A percentile compares a stretch with the other conserved stretches of the same genome.
Conservation (phyloP, 768 basidiomycete species). For the Lactarius quietus region DNA sequence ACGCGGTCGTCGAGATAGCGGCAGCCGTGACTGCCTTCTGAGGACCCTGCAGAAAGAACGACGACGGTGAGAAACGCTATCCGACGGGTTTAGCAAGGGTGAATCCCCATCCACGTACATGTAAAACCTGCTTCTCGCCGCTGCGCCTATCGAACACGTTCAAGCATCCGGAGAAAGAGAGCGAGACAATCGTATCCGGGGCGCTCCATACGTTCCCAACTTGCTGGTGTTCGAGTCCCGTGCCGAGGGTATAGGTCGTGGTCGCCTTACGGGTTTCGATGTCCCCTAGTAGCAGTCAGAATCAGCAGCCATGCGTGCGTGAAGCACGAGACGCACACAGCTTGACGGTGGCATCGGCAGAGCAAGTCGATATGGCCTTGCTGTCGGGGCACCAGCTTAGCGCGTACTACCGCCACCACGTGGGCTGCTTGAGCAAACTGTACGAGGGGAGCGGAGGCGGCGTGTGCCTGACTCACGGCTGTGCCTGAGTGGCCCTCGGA, state of each 20-base stretch:
- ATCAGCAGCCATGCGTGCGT: neutral
- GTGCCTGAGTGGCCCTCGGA: slow-evolving; percentile 71
- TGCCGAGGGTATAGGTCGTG: slow-evolving; percentile 68
- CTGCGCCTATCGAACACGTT: slow-evolving; percentile 77
- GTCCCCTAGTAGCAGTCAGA: slow-evolving; percentile 57
- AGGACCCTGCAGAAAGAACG: slow-evolving; percentile 51
- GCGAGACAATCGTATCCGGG: slow-evolving; percentile 66
- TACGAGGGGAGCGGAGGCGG: neutral
- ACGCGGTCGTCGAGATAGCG: slow-evolving; percentile 32
- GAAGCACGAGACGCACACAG: slow-evolving; percentile 50
- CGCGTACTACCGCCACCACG: slow-evolving; percentile 47
- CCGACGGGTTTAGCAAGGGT: neutral
- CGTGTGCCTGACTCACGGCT: slow-evolving; percentile 49
- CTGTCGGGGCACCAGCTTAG: slow-evolving; percentile 79
- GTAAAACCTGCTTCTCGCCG: slow-evolving; percentile 51
- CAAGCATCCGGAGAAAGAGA: slow-evolving; percentile 79
- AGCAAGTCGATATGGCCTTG: slow-evolving; percentile 71
- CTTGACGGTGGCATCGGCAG: slow-evolving; percentile 84
- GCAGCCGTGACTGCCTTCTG: slow-evolving; percentile 73
- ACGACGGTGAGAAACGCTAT: neutral
- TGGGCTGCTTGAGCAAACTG: slow-evolving; percentile 4
- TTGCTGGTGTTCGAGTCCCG: slow-evolving; percentile 78
- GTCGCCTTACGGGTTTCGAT: slow-evolving; percentile 63
- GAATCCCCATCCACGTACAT: slow-evolving; percentile 40
- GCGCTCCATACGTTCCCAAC: slow-evolving; percentile 84